These are phyloP conservation scores for Aspergillus conjunctus DNA, from an alignment of 495 filamentous ascomycete genomes.

Conservation along the genomic window DNA sequence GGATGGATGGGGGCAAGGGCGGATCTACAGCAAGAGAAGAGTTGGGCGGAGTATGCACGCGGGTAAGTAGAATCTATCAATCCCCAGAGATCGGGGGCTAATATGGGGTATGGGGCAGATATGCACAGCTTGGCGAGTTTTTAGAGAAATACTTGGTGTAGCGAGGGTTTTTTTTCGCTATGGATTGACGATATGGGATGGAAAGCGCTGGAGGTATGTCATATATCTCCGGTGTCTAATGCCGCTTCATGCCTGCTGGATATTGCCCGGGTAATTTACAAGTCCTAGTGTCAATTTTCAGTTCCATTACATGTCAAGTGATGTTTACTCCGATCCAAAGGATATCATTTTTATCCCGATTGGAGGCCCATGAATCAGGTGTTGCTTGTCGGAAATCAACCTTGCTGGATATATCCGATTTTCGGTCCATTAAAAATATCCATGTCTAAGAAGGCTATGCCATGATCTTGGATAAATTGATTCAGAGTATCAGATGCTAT, in stretches of 20 bases:
- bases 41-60: slow-evolving; percentile 52
- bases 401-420: neutral
- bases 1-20: slow-evolving; percentile 67
- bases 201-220: too few species aligned
- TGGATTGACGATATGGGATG: neutral
- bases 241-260: too few species aligned
- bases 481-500: neutral
- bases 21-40: slow-evolving; percentile 51
- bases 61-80: slow-evolving; percentile 41
- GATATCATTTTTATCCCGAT: too few species aligned
- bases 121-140: slow-evolving; percentile 46
- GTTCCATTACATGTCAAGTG: too few species aligned
- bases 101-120: slow-evolving; percentile 26
- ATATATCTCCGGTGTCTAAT: neutral
- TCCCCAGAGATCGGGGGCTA: slow-evolving; percentile 3
- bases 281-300: too few species aligned
- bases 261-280: too few species aligned
- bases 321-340: too few species aligned
- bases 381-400: neutral
- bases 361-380: too few species aligned
- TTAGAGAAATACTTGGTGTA: slow-evolving; percentile 43
- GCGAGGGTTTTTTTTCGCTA: neutral
- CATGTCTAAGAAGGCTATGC: neutral
- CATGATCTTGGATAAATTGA: neutral
- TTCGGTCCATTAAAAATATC: neutral